Percentiles rank a stretch among this genome's conserved stretches.
Conservation (phyloP, 2,329 filamentous ascomycete genomes). For the Epichloe amarillans region DNA sequence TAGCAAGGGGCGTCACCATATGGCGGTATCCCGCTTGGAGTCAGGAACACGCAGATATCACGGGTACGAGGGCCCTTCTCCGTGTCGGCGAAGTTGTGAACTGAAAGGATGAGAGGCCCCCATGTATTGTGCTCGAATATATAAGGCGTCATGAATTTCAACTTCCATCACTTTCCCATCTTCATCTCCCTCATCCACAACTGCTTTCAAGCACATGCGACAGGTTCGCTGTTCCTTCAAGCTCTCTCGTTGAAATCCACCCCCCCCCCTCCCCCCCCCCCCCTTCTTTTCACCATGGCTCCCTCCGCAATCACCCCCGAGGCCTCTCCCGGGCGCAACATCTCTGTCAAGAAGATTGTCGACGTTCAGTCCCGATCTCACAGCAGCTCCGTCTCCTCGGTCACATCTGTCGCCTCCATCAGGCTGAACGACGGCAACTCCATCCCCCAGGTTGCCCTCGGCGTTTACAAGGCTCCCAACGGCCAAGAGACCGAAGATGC, state of each 20-base stretch:
- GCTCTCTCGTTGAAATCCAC: not conserved
- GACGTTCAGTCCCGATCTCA: conserved; percentile 11
- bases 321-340: conserved; percentile 18
- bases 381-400: conserved; percentile 14
- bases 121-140: not conserved
- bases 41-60: not conserved
- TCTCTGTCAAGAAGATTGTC: conserved; percentile 17
- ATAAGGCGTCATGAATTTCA: not conserved
- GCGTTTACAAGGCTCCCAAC: conserved; percentile 33
- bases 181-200: not conserved
- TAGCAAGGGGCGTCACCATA: not conserved
- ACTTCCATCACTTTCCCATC: not conserved
- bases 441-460: conserved; percentile 43
- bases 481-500: conserved; percentile 45
- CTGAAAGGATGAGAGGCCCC: not conserved
- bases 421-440: conserved; percentile 59
- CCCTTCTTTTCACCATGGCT: conserved; percentile 16
- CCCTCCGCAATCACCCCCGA: conserved; percentile 23
- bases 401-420: conserved; percentile 25
- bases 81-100: not conserved
- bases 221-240: not conserved
- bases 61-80: not conserved
- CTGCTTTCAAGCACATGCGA: not conserved
- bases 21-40: not conserved
- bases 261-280: accelerated